phyloP scores from a whole-genome alignment of 2,329 filamentous ascomycete genomes.

The Paecilomyces sp. region DNA sequence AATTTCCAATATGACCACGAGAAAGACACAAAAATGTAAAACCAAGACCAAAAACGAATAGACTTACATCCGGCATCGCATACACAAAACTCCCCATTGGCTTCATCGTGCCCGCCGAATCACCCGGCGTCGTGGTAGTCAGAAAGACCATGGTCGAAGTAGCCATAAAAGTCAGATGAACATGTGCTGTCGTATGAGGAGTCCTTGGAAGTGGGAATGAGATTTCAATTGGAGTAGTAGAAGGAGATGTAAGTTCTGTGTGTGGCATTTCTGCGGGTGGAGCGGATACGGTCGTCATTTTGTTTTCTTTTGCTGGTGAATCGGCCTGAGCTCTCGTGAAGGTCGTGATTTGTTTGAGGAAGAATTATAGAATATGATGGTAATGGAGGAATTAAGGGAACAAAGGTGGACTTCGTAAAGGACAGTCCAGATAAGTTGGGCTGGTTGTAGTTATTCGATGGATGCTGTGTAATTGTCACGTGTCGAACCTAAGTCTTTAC shows the following conservation, averaged over 20 bases:
- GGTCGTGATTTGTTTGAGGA: too few species aligned
- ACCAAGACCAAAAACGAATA: conserved; percentile 3
- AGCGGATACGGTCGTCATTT: conserved; percentile 8
- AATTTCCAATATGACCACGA: conserved; percentile 7
- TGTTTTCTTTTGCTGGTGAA: not conserved
- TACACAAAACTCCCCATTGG: conserved; percentile 87
- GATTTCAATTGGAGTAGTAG: conserved; percentile 44
- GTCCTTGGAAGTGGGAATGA: conserved; percentile 52
- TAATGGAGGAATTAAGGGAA: not conserved
- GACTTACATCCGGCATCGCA: conserved; percentile 75
- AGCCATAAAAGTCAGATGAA: conserved; percentile 50
- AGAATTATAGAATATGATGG: not conserved
- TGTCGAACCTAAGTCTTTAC: not conserved
- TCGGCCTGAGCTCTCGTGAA: too few species aligned
- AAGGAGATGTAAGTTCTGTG: conserved; percentile 14
- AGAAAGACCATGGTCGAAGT: conserved; percentile 52
- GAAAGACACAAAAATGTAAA: not conserved
- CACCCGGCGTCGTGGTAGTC: conserved; percentile 45
- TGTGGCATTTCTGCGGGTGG: conserved; percentile 7
- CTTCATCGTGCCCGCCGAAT: conserved; percentile 31
- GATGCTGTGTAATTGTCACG: not conserved
- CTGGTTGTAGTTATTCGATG: not conserved
- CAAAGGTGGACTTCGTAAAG: not conserved
- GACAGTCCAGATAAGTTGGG: not conserved
- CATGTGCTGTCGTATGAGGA: conserved; percentile 50